Percentiles rank a stretch among this genome's conserved stretches.
Conservation (phyloP, 139 green algal genomes). For the Zygnema circumcarinatum region DNA sequence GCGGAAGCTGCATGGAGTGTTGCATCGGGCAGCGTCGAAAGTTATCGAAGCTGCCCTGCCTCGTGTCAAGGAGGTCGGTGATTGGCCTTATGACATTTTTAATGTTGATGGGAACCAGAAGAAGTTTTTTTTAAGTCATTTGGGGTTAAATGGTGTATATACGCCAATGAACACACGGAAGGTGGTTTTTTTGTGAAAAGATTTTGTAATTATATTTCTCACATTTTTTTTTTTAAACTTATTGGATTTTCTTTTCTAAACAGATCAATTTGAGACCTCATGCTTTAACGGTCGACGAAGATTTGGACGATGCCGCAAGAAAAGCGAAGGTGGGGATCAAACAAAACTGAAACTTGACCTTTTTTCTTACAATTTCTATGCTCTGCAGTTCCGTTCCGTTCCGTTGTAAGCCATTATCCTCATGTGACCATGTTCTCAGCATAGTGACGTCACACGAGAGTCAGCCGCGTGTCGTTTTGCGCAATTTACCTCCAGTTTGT, state of each 20-base stretch:
- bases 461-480: too few species aligned
- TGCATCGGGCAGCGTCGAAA: conserved; percentile 76
- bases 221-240: too few species aligned
- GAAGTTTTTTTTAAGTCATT: not conserved
- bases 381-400: too few species aligned
- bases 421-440: too few species aligned
- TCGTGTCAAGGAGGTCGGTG: conserved; percentile 13
- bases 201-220: too few species aligned
- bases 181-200: not conserved
- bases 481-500: too few species aligned
- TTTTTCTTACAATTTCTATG: too few species aligned
- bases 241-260: too few species aligned
- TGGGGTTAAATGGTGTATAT: conserved; percentile 10
- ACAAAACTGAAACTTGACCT: too few species aligned
- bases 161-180: conserved; percentile 2
- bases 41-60: conserved; percentile 23
- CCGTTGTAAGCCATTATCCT: too few species aligned
- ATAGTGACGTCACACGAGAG: too few species aligned
- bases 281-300: conserved; percentile 78
- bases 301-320: conserved; percentile 82
- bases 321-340: conserved; percentile 48
- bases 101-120: not conserved
- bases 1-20: conserved; percentile 78
- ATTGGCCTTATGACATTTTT: not conserved
- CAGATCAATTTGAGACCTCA: too few species aligned